phyloP scores from a whole-genome alignment of 1,284 basidiomycete species.

The Naganishia albida region DNA sequence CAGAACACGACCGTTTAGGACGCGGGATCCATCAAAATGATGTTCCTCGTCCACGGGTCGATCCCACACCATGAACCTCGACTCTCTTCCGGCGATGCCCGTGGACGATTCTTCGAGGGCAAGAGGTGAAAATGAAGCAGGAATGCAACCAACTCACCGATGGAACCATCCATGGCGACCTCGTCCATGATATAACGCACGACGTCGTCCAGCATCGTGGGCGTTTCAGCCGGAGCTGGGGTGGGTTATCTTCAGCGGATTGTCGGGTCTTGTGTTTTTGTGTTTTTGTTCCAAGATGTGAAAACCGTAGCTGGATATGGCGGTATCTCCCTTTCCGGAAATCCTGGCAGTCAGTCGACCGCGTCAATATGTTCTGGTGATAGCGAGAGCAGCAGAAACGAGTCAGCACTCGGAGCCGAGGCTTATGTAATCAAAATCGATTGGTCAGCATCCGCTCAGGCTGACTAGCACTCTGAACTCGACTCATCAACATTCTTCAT shows the following conservation, averaged over 20 bases:
- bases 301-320: not conserved
- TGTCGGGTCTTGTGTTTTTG: not conserved
- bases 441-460: not conserved
- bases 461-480: not conserved
- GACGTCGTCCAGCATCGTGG: constrained; percentile 32
- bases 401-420: too few species aligned
- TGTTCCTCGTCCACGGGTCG: constrained; percentile 6
- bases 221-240: too few species aligned
- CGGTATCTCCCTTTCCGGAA: not conserved
- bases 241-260: not conserved
- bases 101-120: not conserved
- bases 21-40: constrained; percentile 4
- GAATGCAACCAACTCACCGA: constrained; percentile 26
- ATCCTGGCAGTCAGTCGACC: not conserved
- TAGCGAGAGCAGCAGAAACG: too few species aligned
- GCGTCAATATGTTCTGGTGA: too few species aligned
- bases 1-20: not conserved
- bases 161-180: constrained; percentile 34
- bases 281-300: not conserved
- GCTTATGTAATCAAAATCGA: not conserved
- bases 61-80: not conserved
- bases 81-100: not conserved
- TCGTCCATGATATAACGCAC: constrained; percentile 31
- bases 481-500: not conserved
- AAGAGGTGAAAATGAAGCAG: too few species aligned